Base-by-base conservation (phyloP, 2,329 filamentous ascomycete genomes). In the Botrytis fragariae region DNA sequence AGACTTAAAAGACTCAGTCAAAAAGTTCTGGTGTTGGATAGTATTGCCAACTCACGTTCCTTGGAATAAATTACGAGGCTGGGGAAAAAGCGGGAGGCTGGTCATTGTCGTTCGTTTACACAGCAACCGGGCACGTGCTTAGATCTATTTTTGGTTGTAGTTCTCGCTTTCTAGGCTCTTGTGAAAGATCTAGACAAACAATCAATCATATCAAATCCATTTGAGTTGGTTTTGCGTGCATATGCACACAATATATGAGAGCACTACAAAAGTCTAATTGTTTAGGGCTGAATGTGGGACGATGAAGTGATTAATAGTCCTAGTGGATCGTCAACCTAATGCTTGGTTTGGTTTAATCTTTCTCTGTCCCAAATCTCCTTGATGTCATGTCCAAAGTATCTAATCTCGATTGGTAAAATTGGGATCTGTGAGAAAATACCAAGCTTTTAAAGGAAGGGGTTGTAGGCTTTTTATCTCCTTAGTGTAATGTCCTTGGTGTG, bases 1-100 rank as follows among this genome's bases (percentile, higher is more conserved):
- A 45, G n/a, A 42, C 22, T 51, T 14, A 10, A n/a, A 65, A 65
- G 45, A 32, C 37, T 54, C 32, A 22, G 25, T 71, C 59, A 25
- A 71, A n/a, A 35, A 51, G 22, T 51, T 67, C 7, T 18, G 12
- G 60, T 72, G 61, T 44, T 59, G 70, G 39, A 35, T 57, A 16
- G n/a, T 14, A 44, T 44, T 70, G 45, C 65, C 57, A 73, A 63
- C 67, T 73, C 72, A 70, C 45, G 22, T 5, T 63, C 16, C 59
- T 57, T 73, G 44, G 22, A 63, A 73, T 44, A 64, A 73, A 48
- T 39, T 37, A 63, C 57, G 72, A 73, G 72, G 72, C 59, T 73
- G 71, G 72, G 72, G 64, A 57, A 70, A 69, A 69, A 62, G 67
- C 25, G 72, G 67, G 71, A 73, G 71, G 59, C 29, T 72, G 70